Evolutionary conservation across 768 basidiomycete species (phyloP).

Genomic region (Termitomyces sp.): DNA sequence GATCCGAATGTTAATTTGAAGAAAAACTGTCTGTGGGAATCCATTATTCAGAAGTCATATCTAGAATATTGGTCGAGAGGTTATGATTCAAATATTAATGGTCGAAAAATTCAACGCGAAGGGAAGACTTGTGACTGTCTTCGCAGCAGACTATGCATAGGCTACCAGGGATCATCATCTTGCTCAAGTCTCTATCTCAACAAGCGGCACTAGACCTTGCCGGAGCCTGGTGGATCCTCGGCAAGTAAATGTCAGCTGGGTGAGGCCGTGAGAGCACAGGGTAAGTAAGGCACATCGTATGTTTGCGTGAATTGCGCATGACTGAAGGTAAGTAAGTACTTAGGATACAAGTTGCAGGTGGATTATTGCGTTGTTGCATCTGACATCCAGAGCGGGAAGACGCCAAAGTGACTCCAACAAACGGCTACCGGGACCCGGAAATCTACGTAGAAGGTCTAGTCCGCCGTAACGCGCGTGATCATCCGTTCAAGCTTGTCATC

Average conservation of each 20-base stretch:
- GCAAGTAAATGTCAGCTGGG: not conserved
- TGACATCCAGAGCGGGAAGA: not conserved
- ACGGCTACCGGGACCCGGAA: not conserved
- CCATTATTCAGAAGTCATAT: not conserved
- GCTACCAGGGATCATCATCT: no score
- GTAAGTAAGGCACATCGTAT: not conserved
- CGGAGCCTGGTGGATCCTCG: not conserved
- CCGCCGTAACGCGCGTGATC: constrained; percentile 30
- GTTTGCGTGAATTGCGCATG: not conserved
- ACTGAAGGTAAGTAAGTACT: not conserved
- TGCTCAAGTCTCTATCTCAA: no score
- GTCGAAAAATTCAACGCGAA: no score
- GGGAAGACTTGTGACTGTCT: no score
- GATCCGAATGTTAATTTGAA: no score
- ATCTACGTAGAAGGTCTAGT: not conserved
- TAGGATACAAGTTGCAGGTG: not conserved
- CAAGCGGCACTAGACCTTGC: no score
- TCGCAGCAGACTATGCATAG: no score
- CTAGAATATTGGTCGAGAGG: not conserved
- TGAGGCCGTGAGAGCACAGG: not conserved
- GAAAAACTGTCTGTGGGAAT: not conserved
- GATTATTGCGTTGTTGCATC: no score
- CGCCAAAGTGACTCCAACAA: not conserved
- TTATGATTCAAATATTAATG: no score
- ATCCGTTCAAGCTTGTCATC: constrained; percentile 44